A percentile compares a stretch with the other conserved stretches of the same genome.
Evolutionary conservation across 2,329 filamentous ascomycete species (phyloP).

Genomic region (Fusarium phyllophilum): DNA sequence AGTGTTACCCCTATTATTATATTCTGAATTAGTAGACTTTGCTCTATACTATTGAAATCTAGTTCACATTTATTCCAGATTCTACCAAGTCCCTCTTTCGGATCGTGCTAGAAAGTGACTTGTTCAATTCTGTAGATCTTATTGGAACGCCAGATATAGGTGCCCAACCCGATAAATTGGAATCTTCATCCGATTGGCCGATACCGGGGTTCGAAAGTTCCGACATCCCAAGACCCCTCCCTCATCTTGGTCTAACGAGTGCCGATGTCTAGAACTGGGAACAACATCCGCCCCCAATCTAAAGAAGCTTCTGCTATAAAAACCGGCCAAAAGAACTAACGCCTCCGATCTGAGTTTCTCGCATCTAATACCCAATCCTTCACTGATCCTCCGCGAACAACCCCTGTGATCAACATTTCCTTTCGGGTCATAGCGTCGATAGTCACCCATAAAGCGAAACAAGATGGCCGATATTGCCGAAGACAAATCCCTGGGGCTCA

Average conservation of each 20-base stretch:
- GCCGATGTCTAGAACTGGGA: conserved; percentile 5
- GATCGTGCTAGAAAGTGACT: background rate
- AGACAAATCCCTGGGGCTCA: conserved; percentile 39
- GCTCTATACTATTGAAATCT: background rate
- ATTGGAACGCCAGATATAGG: background rate
- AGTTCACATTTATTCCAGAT: background rate
- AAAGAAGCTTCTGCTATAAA: conserved; percentile 10
- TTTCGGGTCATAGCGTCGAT: conserved; percentile 18
- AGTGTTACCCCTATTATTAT: background rate
- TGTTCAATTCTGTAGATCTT: background rate
- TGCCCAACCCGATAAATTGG: conserved; percentile 19
- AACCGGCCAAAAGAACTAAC: background rate
- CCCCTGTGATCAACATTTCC: conserved; percentile 1
- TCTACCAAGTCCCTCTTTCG: background rate
- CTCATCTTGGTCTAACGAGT: background rate
- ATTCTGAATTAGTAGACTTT: background rate
- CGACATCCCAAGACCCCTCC: conserved; percentile 9
- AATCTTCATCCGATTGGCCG: conserved; percentile 31
- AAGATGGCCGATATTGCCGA: conserved; percentile 37
- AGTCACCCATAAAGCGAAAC: conserved; percentile 6
- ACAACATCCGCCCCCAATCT: background rate
- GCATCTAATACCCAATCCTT: conserved; percentile 13
- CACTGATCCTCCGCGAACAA: background rate
- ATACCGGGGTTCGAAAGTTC: conserved; percentile 7
- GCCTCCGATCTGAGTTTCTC: conserved; percentile 16